Percentiles rank a stretch among this genome's conserved stretches.
phyloP scores from a whole-genome alignment of 2,329 filamentous ascomycete genomes.

The Talaromyces sp. region DNA sequence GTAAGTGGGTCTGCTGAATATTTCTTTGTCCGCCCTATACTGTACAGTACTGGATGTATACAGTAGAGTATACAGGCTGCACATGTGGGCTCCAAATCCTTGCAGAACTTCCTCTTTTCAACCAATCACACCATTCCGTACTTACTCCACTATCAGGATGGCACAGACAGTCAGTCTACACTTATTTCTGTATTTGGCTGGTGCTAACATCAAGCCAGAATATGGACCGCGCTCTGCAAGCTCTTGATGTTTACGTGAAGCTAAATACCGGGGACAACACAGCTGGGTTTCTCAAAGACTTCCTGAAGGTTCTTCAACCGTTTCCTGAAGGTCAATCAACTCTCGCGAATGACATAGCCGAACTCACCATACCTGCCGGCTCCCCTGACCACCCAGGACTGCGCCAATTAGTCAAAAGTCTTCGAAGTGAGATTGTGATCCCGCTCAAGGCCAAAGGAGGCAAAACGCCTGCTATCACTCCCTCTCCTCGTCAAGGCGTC shows the following conservation, averaged over 20 bases:
- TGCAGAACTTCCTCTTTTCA: not conserved
- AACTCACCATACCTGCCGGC: not conserved
- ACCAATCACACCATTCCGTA: not conserved
- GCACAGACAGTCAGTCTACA: not conserved
- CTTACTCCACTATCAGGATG: not conserved
- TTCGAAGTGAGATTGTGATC: not conserved
- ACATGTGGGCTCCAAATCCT: not conserved
- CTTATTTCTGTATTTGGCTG: not conserved
- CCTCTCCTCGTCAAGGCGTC: not conserved
- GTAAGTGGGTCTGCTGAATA: too few species aligned
- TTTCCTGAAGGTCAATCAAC: not conserved
- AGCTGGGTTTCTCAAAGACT: not conserved
- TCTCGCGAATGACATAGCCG: not conserved
- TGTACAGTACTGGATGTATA: too few species aligned
- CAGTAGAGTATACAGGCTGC: too few species aligned
- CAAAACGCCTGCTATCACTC: not conserved
- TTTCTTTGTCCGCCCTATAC: too few species aligned
- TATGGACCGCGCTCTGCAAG: not conserved
- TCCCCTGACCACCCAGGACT: not conserved
- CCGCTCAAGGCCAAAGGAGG: not conserved
- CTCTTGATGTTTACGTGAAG: not conserved
- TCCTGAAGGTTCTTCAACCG: not conserved
- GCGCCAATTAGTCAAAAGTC: not conserved
- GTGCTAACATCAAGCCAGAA: not conserved
- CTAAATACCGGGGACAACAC: not conserved